Evolutionary conservation across 495 filamentous ascomycete genomes (phyloP).

Genomic region (Hypomontagnella monticulosa): DNA sequence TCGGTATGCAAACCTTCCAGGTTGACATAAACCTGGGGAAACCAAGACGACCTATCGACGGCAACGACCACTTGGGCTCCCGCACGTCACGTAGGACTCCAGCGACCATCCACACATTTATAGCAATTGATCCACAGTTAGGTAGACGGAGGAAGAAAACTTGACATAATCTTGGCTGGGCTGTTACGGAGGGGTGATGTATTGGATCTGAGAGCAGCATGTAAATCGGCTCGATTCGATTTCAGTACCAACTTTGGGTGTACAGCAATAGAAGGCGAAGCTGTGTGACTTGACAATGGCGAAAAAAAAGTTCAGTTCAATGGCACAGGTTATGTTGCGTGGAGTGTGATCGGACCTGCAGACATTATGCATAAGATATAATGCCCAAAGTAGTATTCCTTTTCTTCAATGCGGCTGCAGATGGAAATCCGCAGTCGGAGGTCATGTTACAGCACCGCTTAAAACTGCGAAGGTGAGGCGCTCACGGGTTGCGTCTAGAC

Average conservation of each 20-base stretch:
- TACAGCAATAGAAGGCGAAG: slow-evolving; percentile 23
- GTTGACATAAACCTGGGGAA: slow-evolving; percentile 29
- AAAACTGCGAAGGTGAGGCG: slow-evolving; percentile 24
- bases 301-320: slow-evolving; percentile 1
- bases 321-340: not conserved
- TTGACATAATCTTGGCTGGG: slow-evolving; percentile 23
- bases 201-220: slow-evolving; percentile 9
- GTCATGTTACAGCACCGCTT: slow-evolving; percentile 5
- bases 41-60: slow-evolving; percentile 3
- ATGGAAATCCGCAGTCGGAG: slow-evolving; percentile 34
- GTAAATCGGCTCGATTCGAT: slow-evolving; percentile 2
- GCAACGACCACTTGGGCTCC: slow-evolving; percentile 32
- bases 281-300: slow-evolving; percentile 12
- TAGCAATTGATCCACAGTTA: slow-evolving; percentile 31
- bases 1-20: slow-evolving; percentile 38
- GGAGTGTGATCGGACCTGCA: slow-evolving; percentile 41
- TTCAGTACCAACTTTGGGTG: slow-evolving; percentile 2
- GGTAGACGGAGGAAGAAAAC: slow-evolving; percentile 24
- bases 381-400: slow-evolving; percentile 17
- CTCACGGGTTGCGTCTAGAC: slow-evolving; percentile 1
- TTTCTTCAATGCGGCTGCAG: slow-evolving; percentile 32
- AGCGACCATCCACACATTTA: slow-evolving; percentile 14
- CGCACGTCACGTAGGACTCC: slow-evolving; percentile 27
- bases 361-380: slow-evolving; percentile 23
- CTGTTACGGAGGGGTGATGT: slow-evolving; percentile 31